Base-by-base conservation (phyloP, 352 stramenopile genomes). In the Phytophthora podocarpi region DNA sequence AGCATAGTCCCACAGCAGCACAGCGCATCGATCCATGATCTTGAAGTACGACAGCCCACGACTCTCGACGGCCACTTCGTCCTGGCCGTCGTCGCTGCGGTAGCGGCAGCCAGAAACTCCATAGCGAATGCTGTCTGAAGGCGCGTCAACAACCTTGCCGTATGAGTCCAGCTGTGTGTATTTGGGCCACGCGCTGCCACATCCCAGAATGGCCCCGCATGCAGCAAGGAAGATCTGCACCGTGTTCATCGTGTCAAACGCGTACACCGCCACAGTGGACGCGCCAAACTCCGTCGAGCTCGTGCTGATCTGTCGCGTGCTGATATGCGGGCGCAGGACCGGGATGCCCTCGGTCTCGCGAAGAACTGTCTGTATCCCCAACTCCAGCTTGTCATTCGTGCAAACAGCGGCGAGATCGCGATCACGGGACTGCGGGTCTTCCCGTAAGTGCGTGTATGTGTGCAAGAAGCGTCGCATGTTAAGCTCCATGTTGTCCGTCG, bases 161-260 rank as follows among this genome's bases (percentile, higher is more conserved):
- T 72, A 68, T 30, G 61, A 64, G 37, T 65, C 45, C 18, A 74
- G 46, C 21, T 72, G 57, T 28, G 57, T 57, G 59, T 78, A 72
- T 13, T 70, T 62, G 5, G 59, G 59, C 64, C 60, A 72, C 16
- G 51, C 60, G 12, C 54, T 71, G 24, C 57, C 55, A 34, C 60
- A 67, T 21, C 64, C 53, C 16, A 72, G 35, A 36, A 78, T 74
- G 42, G 60, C 69, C 0, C 42, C 53, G 18, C 59, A 72, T 12
- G 69, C 65, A 26, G 56, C 51, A 40, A 69, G 42, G 65, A 78
- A 78, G 36, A 78, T 69, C 65, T 71, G 54, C 20, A 62, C 65
- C n/a, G 64, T 70, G 60, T 78, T 72, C 55, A 66, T 59, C 26
- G 69, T 74, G 37, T 78, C 64, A 42, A 78, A 72, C 13, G 69